Base-by-base conservation (phyloP, 257 asterid species). In the Nicotiana tomentosiformis region DNA sequence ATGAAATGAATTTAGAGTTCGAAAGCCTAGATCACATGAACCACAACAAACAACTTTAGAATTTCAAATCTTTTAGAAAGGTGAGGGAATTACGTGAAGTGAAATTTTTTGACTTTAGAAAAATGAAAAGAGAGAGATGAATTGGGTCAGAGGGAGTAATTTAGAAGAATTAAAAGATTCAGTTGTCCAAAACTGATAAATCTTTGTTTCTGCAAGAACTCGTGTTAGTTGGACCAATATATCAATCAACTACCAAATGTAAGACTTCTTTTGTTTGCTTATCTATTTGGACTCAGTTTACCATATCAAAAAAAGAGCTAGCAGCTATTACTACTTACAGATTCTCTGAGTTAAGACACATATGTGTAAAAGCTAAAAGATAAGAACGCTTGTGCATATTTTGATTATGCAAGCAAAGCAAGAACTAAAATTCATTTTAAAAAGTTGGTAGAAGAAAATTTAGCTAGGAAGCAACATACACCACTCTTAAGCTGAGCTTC, bases 401-500 rank as follows among this genome's bases (percentile, higher is more conserved):
- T 64, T 4, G n/a, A 3, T 2, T 64, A 29, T 11, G 69, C 69
- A 64, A 64, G 35, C 30, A 11, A 29, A 30, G 70, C 4, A 29
- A 65, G 5, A 29, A 4, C 2, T 29, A 5, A 29, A 14, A 2
- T 5, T 66, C 74, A 66, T 80, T 17, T 51, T 0, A 29, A 70
- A 66, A 18, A 69, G 76, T 67, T 33, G 26, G 62, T 55, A 70
- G 20, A 79, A 57, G 78, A 64, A 29, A 39, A 81, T 65, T 49
- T 30, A 49, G 23, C 53, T 49, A 35, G 32, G 29, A 12, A 74
- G 83, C 72, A 77, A 81, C 56, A 29, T 76, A 93, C 5, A 88
- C 94, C 97, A 86, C 96, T 96, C 88, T 94, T 92, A 88, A 94
- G 82, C 87, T 93, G 95, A 46, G 97, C 94, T 84, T 94, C 93